Conservation (phyloP, 2,329 filamentous ascomycete species). For the Arthrocladium fulminans region DNA sequence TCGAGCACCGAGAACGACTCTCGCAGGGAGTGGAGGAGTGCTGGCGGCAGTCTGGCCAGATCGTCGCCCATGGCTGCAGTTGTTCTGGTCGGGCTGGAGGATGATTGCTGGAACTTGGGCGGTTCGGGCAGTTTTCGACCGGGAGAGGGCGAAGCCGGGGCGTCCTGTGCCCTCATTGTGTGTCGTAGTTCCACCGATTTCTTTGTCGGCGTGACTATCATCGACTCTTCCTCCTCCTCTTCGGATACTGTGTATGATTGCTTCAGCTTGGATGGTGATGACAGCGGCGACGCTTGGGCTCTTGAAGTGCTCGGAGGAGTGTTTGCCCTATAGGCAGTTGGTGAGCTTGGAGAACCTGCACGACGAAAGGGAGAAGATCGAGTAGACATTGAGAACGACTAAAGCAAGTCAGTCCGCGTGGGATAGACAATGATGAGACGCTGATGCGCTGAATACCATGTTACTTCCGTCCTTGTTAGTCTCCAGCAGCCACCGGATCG, state of each 20-base stretch:
- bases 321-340: constrained; percentile 46
- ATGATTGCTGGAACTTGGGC: constrained; percentile 2
- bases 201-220: constrained; percentile 34
- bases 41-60: constrained; percentile 55
- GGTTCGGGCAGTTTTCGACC: constrained; percentile 10
- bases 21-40: constrained; percentile 76
- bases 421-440: background rate
- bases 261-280: constrained; percentile 40
- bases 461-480: background rate
- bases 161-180: constrained; percentile 23
- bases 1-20: constrained; percentile 93
- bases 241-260: constrained; percentile 38
- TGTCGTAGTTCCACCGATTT: constrained; percentile 26
- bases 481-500: background rate
- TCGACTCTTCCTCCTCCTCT: constrained; percentile 26
- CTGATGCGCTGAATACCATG: background rate
- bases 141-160: constrained; percentile 29
- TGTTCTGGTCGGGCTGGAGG: constrained; percentile 1
- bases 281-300: constrained; percentile 32
- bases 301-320: constrained; percentile 40
- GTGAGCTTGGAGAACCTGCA: constrained; percentile 53
- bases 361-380: constrained; percentile 62
- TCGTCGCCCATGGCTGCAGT: constrained; percentile 22
- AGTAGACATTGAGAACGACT: constrained; percentile 57
- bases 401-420: background rate